Evolutionary conservation across 177 flowering plant genomes (phyloP), one percentile per base, ranked within the genome.

Genomic region (Vitis hybrid): DNA sequence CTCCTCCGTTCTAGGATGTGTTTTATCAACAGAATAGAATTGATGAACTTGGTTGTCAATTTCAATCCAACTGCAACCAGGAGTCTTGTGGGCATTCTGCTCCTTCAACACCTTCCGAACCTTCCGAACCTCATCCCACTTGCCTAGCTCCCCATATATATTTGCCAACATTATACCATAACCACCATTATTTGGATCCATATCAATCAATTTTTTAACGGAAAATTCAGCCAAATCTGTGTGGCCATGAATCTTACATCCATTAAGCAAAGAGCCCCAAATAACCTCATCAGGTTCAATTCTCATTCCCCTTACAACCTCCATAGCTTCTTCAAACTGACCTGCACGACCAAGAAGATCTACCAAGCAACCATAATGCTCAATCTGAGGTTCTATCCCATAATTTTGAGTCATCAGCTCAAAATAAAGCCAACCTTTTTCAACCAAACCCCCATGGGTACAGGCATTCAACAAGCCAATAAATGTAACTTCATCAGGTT

Each of bases 61-160:
- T 82, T 90, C 92, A 55, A 88, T 79, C 92, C 94, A 87, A 73
- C 90, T 88, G 73, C 89, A 90, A 64, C 94, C 90, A 15, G 90
- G 89, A 0, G 78, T 80, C 77, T 92, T 92, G 49, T 71, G 67
- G 20, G 80, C 80, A 65, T 77, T 73, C 60, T 53, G 71, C 52
- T 82, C 88, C 71, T 79, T 77, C 69, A 90, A 28, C 68, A 47
- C 71, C 72, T 76, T 83, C 75, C 89, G 80, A 18, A 81, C 74
- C 59, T 57, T 76, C 12, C 78, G 74, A 49, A 70, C 88, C 54
- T 86, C 85, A 24, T 90, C 89, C 90, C 89, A 90, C 62, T 82
- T 84, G 66, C 88, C 92, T 63, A 76, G 58, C 73, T 80, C 89
- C 11, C 83, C 84, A 70, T 88, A 85, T 33, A 88, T 65, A 74